Conservation (phyloP, 352 stramenopile species). For the Blastocystis sp. region DNA sequence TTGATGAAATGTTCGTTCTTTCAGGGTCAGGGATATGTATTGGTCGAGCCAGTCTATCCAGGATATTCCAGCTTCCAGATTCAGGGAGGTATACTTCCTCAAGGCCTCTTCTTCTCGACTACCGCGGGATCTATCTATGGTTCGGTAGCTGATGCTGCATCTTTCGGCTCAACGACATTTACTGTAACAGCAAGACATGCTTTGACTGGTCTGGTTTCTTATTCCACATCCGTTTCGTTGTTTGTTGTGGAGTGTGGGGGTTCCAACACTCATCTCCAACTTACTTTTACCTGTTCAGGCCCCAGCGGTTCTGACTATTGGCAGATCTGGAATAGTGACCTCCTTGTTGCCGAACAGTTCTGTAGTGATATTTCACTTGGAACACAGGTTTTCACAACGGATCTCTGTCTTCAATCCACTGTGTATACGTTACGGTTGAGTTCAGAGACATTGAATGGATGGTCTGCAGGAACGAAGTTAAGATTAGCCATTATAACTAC, state of each 20-base stretch:
- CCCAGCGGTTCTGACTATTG: too few relatives aligned
- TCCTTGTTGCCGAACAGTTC: too few relatives aligned
- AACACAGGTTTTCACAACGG: too few relatives aligned
- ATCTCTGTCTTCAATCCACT: too few relatives aligned
- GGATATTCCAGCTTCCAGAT: not conserved
- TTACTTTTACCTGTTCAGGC: too few relatives aligned
- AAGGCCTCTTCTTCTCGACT: conserved; percentile 14
- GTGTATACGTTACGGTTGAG: not conserved
- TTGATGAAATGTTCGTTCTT: not conserved
- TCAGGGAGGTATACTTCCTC: not conserved
- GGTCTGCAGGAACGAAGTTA: conserved; percentile 1
- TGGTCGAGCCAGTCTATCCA: not conserved
- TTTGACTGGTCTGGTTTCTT: too few relatives aligned
- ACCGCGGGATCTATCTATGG: not conserved
- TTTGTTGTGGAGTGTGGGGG: too few relatives aligned
- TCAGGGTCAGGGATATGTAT: not conserved
- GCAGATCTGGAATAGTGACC: too few relatives aligned
- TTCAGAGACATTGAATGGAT: not conserved
- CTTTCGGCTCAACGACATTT: not conserved
- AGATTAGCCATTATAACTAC: not conserved
- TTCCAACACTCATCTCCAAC: too few relatives aligned
- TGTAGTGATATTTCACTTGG: too few relatives aligned
- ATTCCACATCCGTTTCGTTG: too few relatives aligned
- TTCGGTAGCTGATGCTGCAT: not conserved
- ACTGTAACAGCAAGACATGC: not conserved